Percentiles rank a stretch among this genome's conserved stretches.
phyloP scores from a whole-genome alignment of 2,329 filamentous ascomycete species.

The Arthrobotrys pseudoclavata region DNA sequence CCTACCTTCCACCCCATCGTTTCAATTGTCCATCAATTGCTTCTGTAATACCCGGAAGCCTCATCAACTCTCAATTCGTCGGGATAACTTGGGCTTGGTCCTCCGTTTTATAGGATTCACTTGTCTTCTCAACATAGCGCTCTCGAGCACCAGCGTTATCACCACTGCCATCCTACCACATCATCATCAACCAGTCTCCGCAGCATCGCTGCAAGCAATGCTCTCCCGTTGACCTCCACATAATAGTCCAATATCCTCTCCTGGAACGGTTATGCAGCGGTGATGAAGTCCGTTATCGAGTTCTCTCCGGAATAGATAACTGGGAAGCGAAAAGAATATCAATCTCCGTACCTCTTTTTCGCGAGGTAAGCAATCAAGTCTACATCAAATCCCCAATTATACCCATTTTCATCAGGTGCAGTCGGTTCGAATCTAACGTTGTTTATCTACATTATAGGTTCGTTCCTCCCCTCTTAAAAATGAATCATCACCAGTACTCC shows the following conservation, averaged over 20 bases:
- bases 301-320: slow-evolving; percentile 37
- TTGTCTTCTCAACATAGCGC: neutral
- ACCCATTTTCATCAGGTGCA: neutral
- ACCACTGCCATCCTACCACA: neutral
- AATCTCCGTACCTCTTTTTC: slow-evolving; percentile 12
- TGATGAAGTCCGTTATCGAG: slow-evolving; percentile 27
- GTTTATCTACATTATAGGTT: slow-evolving; percentile 7
- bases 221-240: slow-evolving; percentile 1
- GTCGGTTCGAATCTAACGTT: neutral
- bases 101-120: neutral
- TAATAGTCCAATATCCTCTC: neutral
- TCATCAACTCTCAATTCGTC: neutral
- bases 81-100: neutral
- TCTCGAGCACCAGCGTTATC: neutral
- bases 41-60: neutral
- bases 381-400: neutral
- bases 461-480: slow-evolving; percentile 8
- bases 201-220: slow-evolving; percentile 2
- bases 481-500: slow-evolving; percentile 50
- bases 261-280: slow-evolving; percentile 31
- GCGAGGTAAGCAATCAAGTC: slow-evolving; percentile 22
- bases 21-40: neutral
- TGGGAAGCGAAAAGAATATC: slow-evolving; percentile 24
- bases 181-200: neutral
- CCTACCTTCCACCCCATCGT: neutral